Evolutionary conservation across 1,139 yeast species (phyloP), one percentile per base, ranked within the genome.

Genomic region (Saccharomyces hybrid): DNA sequence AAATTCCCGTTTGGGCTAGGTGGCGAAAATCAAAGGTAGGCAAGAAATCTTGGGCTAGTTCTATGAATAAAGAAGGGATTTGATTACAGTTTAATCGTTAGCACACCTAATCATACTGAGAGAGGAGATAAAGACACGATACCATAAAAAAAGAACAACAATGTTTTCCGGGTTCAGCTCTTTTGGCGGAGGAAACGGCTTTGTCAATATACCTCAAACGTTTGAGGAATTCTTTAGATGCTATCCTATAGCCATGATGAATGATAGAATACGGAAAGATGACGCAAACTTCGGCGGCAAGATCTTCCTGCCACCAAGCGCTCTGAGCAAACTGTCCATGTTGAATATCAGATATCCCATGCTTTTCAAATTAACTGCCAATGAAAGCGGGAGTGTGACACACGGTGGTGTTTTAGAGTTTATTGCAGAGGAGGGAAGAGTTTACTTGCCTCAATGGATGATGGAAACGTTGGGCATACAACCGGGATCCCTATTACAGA

Each of bases 381-480:
- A 86, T 65, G 84, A 81, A 50, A 78, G 81, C 16, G 75, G 72
- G 1, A 62, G 73, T 42, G 75, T 70, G 9, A 88, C 97, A 0
- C 97, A 90, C 69, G 88, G 93, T 51, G 99, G 99, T 64, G 99
- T 95, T 14, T 75, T 95, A 61, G 99, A 95, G 72, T 95, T 95
- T 69, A 87, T 88, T 32, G 97, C 99, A 0, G 99, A 93, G 68
- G 99, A 95, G 74, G 99, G 99, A 16, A 78, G 99, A 57, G 95
- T 83, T 2, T 95, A 95, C 68, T 68, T 93, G 48, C 99, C 99
- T 0, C 91, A 88, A 64, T 95, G 99, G 99, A 91, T 93, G 95
- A 83, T 93, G 90, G 78, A 74, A 50, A 87, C 96, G 0, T 73
- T 95, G 50, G 75, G 78, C 41, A 73, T 88, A 11, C 79, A 79